phyloP scores from a whole-genome alignment of 2,329 filamentous ascomycete genomes.

The Hypocreales sp. region DNA sequence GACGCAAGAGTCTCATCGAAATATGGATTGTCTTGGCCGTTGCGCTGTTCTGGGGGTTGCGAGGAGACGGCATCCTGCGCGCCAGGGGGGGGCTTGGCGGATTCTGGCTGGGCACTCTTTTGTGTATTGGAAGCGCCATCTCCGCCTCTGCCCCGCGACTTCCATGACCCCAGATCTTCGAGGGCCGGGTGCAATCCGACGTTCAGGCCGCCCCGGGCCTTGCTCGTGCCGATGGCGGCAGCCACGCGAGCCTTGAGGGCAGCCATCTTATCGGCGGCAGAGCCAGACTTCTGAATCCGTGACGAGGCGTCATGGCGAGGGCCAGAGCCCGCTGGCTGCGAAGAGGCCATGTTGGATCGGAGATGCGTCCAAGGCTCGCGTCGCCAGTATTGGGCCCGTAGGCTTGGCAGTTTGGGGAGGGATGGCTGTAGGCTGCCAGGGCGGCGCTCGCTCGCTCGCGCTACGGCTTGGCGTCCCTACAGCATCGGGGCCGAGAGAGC shows the following conservation, averaged over 20 bases:
- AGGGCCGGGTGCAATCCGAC: conserved; percentile 68
- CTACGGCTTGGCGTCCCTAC: too few relatives aligned
- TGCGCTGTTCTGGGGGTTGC: neutral
- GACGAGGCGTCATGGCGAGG: conserved; percentile 39
- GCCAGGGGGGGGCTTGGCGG: conserved; percentile 5
- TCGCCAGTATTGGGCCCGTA: too few relatives aligned
- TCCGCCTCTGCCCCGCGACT: conserved; percentile 23
- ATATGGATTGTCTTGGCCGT: conserved; percentile 52
- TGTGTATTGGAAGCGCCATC: conserved; percentile 9
- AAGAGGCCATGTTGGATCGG: conserved; percentile 30
- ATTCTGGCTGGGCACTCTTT: conserved; percentile 5
- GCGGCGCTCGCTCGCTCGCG: too few relatives aligned
- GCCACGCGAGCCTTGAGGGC: conserved; percentile 68
- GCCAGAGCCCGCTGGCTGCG: conserved; percentile 33
- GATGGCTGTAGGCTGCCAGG: too few relatives aligned
- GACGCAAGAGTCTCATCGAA: conserved; percentile 55
- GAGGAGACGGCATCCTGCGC: conserved; percentile 4
- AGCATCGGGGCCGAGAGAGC: too few relatives aligned
- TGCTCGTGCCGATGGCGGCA: conserved; percentile 50
- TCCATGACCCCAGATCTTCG: conserved; percentile 35
- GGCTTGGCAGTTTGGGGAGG: too few relatives aligned
- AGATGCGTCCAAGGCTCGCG: too few relatives aligned
- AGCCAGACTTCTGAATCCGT: conserved; percentile 38
- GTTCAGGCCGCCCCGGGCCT: conserved; percentile 51
- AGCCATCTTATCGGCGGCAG: conserved; percentile 51